Base-by-base conservation (phyloP, 2,329 filamentous ascomycete species). In the Fusarium burgessii region DNA sequence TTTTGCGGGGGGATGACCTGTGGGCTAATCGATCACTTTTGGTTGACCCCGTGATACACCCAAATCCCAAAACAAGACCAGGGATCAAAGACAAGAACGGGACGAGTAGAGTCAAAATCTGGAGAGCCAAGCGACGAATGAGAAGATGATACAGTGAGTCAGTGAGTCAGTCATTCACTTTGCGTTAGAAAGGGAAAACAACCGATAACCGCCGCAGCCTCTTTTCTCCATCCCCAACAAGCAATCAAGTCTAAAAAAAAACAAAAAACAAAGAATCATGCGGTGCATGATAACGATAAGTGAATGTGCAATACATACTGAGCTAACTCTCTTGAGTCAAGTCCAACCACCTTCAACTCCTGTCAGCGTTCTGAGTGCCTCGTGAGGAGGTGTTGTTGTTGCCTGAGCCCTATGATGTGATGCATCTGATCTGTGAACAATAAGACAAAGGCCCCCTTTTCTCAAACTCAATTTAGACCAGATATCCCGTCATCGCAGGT, bases 41-140 rank as follows among this genome's bases (percentile, higher is more conserved):
- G 50, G 52, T 57, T 62, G 68, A 70, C 64, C 68, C 59, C 69
- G 69, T 71, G 69, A 71, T 70, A 69, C 68, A 70, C 29, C 59
- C 58, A 51, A 50, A 36, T 32, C 17, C 29, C 47, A 27, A 58
- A 52, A 54, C 46, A 27, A 54, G 27, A 32, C 25, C 58, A 50
- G 62, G 54, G 57, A 47, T 56, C 57, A 51, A 51, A 46, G 50
- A 50, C 43, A 33, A 61, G 43, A 47, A 42, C 32, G 38, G 23
- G 47, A 68, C 15, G 42, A 58, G 66, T 46, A 38, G 61, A 40
- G 40, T 45, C 38, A 33, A 40, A 60, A 49, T 47, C 46, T 66
- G 62, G 54, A 41, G 43, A 32, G 46, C 50, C 45, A 42, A 55
- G 36, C 14, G 56, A 58, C 18, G 42, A 40, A 25, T 33, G 38